Evolutionary conservation across 345 rosid genomes (phyloP).

Genomic region (Salix udensis): DNA sequence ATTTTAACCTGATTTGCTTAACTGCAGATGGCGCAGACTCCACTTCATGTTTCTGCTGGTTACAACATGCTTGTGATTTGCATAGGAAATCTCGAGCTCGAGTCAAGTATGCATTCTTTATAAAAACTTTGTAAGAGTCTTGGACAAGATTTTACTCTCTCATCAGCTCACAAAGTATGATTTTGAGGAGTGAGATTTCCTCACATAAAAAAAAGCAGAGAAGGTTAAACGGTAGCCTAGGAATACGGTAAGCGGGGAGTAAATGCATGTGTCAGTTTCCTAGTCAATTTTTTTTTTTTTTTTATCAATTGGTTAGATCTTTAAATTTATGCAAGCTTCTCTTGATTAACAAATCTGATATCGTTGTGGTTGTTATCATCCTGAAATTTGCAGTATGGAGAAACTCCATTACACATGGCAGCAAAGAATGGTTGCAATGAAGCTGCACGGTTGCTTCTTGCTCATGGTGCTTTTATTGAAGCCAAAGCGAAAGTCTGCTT

Average conservation of each 20-base stretch:
- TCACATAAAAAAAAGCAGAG: no score
- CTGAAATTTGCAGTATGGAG: slow-evolving; percentile 69
- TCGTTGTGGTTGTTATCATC: slow-evolving; percentile 12
- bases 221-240: slow-evolving; percentile 52
- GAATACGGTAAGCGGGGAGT: slow-evolving; percentile 54
- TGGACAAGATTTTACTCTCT: no score
- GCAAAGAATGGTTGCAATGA: slow-evolving; percentile 92
- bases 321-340: neutral
- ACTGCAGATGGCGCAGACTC: slow-evolving; percentile 95
- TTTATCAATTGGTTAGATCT: neutral
- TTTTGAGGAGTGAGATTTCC: no score
- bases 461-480: slow-evolving; percentile 80
- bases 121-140: no score
- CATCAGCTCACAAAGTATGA: no score
- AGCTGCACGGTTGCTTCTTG: slow-evolving; percentile 73
- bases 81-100: no score
- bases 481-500: slow-evolving; percentile 79
- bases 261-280: neutral
- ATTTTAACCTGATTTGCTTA: slow-evolving; percentile 13
- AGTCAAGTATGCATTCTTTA: no score
- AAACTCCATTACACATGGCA: slow-evolving; percentile 99
- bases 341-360: slow-evolving; percentile 1
- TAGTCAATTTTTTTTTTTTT: neutral
- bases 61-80: slow-evolving; percentile 35
- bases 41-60: slow-evolving; percentile 92